These are phyloP conservation scores for Phytophthora citricola DNA, from an alignment of 352 stramenopile genomes.

Conservation along the genomic window DNA sequence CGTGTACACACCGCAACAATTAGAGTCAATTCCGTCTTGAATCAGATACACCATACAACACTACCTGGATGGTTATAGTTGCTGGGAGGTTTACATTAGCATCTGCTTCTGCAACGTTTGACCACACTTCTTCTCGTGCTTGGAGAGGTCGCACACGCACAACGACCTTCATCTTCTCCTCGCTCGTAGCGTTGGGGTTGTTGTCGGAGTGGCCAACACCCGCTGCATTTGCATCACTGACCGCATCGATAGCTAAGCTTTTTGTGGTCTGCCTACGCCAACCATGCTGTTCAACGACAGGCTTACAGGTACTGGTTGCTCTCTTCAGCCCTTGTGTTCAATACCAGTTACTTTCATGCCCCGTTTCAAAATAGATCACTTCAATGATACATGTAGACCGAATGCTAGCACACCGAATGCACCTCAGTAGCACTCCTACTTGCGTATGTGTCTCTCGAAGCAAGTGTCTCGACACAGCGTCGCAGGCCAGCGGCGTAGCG, in stretches of 20 bases:
- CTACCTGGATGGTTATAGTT: constrained; percentile 49
- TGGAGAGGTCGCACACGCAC: constrained; percentile 64
- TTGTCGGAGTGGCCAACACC: neutral
- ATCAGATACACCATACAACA: neutral
- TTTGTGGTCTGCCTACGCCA: neutral
- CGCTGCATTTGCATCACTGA: constrained; percentile 1
- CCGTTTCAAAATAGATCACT: constrained; percentile 19
- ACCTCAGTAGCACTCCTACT: too few species aligned
- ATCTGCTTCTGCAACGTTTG: constrained; percentile 7
- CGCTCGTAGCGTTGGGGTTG: constrained; percentile 8
- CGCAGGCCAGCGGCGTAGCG: too few species aligned
- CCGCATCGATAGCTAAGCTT: neutral
- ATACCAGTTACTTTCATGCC: constrained; percentile 5
- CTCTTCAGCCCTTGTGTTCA: neutral
- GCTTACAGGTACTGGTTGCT: neutral
- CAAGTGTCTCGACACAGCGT: too few species aligned
- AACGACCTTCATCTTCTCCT: constrained; percentile 73
- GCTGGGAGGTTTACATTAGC: constrained; percentile 7
- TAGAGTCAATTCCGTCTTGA: neutral
- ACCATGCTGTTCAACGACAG: constrained; percentile 13
- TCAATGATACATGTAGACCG: neutral
- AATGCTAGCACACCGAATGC: too few species aligned
- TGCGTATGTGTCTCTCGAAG: too few species aligned
- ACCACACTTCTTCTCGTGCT: constrained; percentile 56
- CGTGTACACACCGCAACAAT: neutral